Evolutionary conservation across 2,329 filamentous ascomycete genomes (phyloP), one percentile per base, ranked within the genome.

Genomic region (Xylaria polymorpha): DNA sequence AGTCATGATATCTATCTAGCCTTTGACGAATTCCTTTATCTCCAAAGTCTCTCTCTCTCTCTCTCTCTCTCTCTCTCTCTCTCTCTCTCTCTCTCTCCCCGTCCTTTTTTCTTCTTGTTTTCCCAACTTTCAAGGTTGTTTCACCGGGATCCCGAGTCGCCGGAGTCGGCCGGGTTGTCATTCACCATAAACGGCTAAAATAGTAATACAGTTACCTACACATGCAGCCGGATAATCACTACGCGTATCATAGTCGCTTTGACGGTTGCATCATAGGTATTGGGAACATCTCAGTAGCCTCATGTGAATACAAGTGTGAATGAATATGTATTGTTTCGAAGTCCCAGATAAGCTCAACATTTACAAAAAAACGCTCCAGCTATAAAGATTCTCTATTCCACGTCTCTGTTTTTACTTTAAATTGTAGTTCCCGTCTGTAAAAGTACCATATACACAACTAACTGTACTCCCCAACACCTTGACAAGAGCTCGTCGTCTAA

Each of bases 1-100:
- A 61, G 61, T 64, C 63, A 64, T 61, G n/a, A 46, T 29, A 25
- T 41, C n/a, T 29, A 25, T 41, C n/a, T 32, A 18, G 20, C n/a
- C 37, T 48, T 44, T 8, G 22, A 41, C 44, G 9, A 44, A 25
- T 15, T 37, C 35, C 18, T 44, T 25, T 8, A 35, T 29, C 20
- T 37, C 41, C 29, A 10, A 48, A 56, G 25, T 4, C 25, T 29
- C 25, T 29, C 25, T 29, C 3, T 29, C 25, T 29, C 25, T 29
- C 25, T 29, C 25, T 29, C 25, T 29, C 25, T 29, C 25, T 29
- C 25, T 29, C 25, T 29, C 25, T 29, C 25, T 29, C 3, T 29
- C 25, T 29, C 25, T 29, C 25, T 29, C 25, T 29, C 25, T 29
- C 25, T 29, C 25, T 29, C 25, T 29, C 25, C 4, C 25, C 25